These are phyloP conservation scores for Candida takata DNA, from an alignment of 805 yeast genomes.

Conservation along the genomic window DNA sequence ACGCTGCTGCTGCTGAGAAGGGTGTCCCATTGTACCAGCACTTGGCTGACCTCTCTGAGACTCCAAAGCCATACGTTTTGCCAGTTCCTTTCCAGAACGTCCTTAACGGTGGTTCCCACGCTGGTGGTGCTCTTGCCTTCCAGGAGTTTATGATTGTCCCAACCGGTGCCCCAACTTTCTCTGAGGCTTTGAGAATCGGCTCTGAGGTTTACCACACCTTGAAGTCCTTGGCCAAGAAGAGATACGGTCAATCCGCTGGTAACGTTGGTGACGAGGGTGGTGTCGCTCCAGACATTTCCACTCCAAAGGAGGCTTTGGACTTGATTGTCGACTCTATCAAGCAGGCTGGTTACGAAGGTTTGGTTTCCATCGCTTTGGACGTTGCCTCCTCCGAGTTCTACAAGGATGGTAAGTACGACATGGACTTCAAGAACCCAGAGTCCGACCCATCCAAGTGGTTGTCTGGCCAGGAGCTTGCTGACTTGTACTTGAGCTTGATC, in stretches of 20 bases:
- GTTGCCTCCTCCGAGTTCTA: constrained; percentile 97
- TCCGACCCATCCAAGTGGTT: constrained; percentile 89
- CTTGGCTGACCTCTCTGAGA: constrained; percentile 67
- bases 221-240: constrained; percentile 87
- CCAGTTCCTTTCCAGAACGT: constrained; percentile 99
- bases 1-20: constrained; percentile 97
- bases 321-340: constrained; percentile 85
- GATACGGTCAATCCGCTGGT: constrained; percentile 97
- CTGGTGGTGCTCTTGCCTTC: constrained; percentile 98
- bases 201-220: constrained; percentile 96
- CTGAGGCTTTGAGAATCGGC: constrained; percentile 96
- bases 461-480: constrained; percentile 81
- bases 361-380: constrained; percentile 88
- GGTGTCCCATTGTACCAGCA: constrained; percentile 89
- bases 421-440: constrained; percentile 97
- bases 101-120: constrained; percentile 99
- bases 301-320: constrained; percentile 97
- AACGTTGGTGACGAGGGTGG: constrained; percentile 99
- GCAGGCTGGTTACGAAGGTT: constrained; percentile 92
- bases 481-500: constrained; percentile 71
- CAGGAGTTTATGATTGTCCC: constrained; percentile 99
- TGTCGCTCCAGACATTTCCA: constrained; percentile 95
- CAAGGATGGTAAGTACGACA: constrained; percentile 95
- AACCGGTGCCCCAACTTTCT: constrained; percentile 79
- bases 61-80: constrained; percentile 80